Evolutionary conservation across 202 grass and related monocot species (phyloP).

Genomic region (Dendrocalamus latiflorus): DNA sequence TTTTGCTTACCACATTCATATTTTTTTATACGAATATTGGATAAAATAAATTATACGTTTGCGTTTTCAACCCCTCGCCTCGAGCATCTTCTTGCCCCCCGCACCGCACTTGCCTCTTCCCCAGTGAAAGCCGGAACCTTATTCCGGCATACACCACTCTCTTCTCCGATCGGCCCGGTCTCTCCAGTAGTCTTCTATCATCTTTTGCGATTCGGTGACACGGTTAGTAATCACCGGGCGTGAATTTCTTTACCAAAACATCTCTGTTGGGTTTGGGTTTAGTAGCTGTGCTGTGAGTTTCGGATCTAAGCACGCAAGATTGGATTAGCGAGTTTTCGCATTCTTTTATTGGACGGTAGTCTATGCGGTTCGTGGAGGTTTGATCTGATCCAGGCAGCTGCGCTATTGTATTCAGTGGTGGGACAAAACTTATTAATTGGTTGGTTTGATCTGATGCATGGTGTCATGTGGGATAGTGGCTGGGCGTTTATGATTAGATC

Average conservation of each 20-base stretch:
- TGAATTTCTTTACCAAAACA: neutral
- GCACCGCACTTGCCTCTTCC: neutral
- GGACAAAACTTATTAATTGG: neutral
- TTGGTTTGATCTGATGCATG: conserved; percentile 9
- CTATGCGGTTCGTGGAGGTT: neutral
- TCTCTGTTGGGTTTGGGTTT: neutral
- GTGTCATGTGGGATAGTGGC: neutral
- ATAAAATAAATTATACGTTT: too few relatives aligned
- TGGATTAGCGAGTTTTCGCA: neutral
- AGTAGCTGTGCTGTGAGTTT: neutral
- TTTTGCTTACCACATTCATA: too few relatives aligned
- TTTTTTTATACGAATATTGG: too few relatives aligned
- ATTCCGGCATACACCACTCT: neutral
- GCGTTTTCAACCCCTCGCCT: too few relatives aligned
- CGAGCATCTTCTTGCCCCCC: conserved; percentile 24
- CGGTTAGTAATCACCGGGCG: neutral
- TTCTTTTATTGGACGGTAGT: neutral
- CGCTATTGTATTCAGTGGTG: neutral
- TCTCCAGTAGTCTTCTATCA: neutral
- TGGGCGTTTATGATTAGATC: neutral
- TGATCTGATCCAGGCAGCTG: neutral
- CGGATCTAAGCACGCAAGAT: neutral
- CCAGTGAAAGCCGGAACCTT: neutral
- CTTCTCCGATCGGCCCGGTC: neutral
- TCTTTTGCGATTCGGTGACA: neutral